These are phyloP conservation scores for Calamus simplicifolius DNA, from an alignment of 176 grass and related monocot species.

Conservation along the genomic window DNA sequence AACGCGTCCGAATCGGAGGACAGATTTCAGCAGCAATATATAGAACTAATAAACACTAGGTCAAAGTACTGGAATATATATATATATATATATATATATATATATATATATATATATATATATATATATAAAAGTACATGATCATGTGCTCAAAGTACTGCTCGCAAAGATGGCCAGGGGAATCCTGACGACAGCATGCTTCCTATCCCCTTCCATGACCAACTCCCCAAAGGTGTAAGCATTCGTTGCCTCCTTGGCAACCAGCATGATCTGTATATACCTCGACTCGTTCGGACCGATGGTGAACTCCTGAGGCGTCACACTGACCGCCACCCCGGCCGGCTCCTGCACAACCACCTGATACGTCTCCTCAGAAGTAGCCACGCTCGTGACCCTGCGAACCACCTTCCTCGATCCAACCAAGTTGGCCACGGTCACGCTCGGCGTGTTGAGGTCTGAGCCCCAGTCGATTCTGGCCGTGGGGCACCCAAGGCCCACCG, in stretches of 20 bases:
- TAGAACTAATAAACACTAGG: no score
- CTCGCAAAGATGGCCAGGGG: slow-evolving; percentile 55
- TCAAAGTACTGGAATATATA: no score
- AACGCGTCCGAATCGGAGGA: no score
- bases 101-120: no score
- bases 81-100: no score
- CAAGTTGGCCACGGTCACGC: slow-evolving; percentile 66
- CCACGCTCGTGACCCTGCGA: slow-evolving; percentile 46
- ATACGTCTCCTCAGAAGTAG: slow-evolving; percentile 46
- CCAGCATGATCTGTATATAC: slow-evolving; percentile 40
- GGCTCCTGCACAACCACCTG: slow-evolving; percentile 46
- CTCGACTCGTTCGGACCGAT: slow-evolving; percentile 37
- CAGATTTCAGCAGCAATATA: no score
- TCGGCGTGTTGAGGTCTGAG: slow-evolving; percentile 68
- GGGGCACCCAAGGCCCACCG: slow-evolving; percentile 50
- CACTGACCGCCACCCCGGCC: slow-evolving; percentile 42
- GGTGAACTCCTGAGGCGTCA: slow-evolving; percentile 39
- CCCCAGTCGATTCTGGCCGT: slow-evolving; percentile 26
- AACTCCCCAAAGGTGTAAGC: slow-evolving; percentile 65
- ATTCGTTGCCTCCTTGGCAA: slow-evolving; percentile 35
- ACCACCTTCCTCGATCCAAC: slow-evolving; percentile 53
- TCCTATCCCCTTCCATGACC: slow-evolving; percentile 53
- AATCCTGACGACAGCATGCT: slow-evolving; percentile 58
- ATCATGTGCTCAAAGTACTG: slow-evolving; percentile 12
- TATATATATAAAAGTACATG: no score